These are phyloP conservation scores for Kodamaea leandrae DNA, from an alignment of 805 yeast species.

Conservation along the genomic window DNA sequence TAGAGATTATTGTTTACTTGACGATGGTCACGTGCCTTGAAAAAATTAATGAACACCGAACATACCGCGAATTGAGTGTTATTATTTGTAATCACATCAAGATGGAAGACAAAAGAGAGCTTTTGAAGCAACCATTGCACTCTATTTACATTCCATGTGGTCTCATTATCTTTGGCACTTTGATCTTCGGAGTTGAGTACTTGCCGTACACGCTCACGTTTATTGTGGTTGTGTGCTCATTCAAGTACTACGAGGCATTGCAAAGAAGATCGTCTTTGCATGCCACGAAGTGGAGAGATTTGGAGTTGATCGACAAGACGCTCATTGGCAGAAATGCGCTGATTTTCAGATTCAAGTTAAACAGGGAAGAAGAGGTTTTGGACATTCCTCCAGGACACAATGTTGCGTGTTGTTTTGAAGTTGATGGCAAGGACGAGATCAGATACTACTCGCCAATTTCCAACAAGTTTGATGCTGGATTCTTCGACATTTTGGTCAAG, in stretches of 20 bases:
- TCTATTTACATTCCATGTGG: slow-evolving; percentile 71
- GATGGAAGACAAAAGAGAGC: slow-evolving; percentile 46
- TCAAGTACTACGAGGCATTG: slow-evolving; percentile 40
- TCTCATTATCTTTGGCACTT: slow-evolving; percentile 58
- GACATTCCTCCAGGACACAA: slow-evolving; percentile 75
- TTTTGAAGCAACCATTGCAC: slow-evolving; percentile 69
- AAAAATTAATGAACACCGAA: slow-evolving; percentile 1
- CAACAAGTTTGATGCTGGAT: slow-evolving; percentile 65
- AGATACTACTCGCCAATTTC: slow-evolving; percentile 79
- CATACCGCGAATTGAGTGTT: slow-evolving; percentile 1
- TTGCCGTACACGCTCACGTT: slow-evolving; percentile 45
- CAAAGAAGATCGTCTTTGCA: slow-evolving; percentile 46
- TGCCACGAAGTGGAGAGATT: slow-evolving; percentile 54
- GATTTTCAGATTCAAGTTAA: slow-evolving; percentile 67
- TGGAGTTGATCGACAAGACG: slow-evolving; percentile 73
- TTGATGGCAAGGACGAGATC: slow-evolving; percentile 51
- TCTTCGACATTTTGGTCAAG: slow-evolving; percentile 73
- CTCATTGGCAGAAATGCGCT: slow-evolving; percentile 69
- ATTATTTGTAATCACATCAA: not conserved
- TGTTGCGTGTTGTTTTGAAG: slow-evolving; percentile 54
- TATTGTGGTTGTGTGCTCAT: slow-evolving; percentile 31
- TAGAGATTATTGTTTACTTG: too few species aligned
- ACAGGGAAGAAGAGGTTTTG: slow-evolving; percentile 57
- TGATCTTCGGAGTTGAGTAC: slow-evolving; percentile 49
- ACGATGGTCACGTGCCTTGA: slow-evolving; percentile 3